Evolutionary conservation across 2,329 filamentous ascomycete species (phyloP), one percentile per base, ranked within the genome.

Genomic region (Dothideomycetes sp.): DNA sequence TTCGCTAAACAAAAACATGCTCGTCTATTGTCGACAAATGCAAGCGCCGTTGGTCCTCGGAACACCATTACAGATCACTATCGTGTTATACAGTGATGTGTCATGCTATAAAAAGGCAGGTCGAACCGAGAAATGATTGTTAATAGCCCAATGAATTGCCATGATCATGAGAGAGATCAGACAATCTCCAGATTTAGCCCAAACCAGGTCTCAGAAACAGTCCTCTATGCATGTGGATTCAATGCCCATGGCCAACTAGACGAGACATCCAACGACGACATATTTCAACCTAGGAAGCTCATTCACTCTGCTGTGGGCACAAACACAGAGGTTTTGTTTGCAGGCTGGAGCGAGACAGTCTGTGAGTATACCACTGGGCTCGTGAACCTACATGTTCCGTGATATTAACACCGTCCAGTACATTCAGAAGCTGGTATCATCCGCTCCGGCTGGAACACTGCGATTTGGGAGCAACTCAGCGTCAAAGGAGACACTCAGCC

Each of bases 331-430:
- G 31, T 59, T 11, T 32, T 58, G 0, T 57, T 54, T 45, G 43
- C 51, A 4, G 49, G 54, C 34, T 61, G 56, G 56, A 55, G 55
- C 37, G 53, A 46, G 31, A 55, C 53, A 4, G 42, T 51, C 2
- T 19, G 57, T 30, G 40, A 42, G 16, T 34, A 31, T 15, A 34
- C 32, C 9, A 32, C 31, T 22, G 29, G 27, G 4, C 27, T 49
- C 11, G 40, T 36, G 31, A 45, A 47, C 30, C 30, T 44, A 14
- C 50, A 47, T 3, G 34, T 44, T 31, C 46, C 49, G 14, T 29
- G 10, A 19, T 19, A 32, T 34, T 42, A 34, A 42, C 33, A 16
- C 24, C 14, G 11, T n/a, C 19, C 30, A 42, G 40, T 42, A n/a
- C 17, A 27, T 16, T 27, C 15, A 11, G 29, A 22, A 27, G 7